Conservation (phyloP, 108 stramenopile species). For the Nitzschia palea region DNA sequence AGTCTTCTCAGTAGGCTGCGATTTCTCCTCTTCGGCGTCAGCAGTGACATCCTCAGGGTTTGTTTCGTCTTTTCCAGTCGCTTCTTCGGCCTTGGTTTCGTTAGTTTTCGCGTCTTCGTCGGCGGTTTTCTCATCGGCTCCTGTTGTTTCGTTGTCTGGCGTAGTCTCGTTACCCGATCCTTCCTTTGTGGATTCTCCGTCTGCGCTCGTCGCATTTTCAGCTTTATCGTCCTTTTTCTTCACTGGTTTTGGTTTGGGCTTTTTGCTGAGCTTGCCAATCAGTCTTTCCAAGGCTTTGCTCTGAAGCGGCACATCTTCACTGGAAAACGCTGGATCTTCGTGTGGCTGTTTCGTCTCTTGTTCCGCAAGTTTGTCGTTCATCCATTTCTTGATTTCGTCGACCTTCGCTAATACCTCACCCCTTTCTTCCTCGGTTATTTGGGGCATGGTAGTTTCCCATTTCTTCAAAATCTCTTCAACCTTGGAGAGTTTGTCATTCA, state of each 20-base stretch:
- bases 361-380: conserved; percentile 69
- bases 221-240: conserved; percentile 49
- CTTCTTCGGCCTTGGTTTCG: conserved; percentile 26
- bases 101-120: conserved; percentile 20
- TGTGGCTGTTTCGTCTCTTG: conserved; percentile 67
- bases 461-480: conserved; percentile 74
- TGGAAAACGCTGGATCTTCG: conserved; percentile 85
- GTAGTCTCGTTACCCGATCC: not conserved
- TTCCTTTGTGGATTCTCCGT: conserved; percentile 17
- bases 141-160: not conserved
- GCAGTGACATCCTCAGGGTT: not conserved
- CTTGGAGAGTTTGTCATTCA: conserved; percentile 59
- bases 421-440: conserved; percentile 93
- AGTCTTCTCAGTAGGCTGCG: conserved; percentile 9
- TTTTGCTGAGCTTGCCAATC: conserved; percentile 68
- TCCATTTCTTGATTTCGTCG: conserved; percentile 67
- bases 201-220: conserved; percentile 33
- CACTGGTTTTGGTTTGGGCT: conserved; percentile 78
- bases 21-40: conserved; percentile 3
- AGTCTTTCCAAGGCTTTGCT: conserved; percentile 72
- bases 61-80: not conserved
- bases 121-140: conserved; percentile 5
- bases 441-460: conserved; percentile 86
- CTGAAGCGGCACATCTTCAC: conserved; percentile 74
- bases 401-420: conserved; percentile 77